Base-by-base conservation (phyloP, 2,329 filamentous ascomycete genomes). In the Colletotrichum sp. region DNA sequence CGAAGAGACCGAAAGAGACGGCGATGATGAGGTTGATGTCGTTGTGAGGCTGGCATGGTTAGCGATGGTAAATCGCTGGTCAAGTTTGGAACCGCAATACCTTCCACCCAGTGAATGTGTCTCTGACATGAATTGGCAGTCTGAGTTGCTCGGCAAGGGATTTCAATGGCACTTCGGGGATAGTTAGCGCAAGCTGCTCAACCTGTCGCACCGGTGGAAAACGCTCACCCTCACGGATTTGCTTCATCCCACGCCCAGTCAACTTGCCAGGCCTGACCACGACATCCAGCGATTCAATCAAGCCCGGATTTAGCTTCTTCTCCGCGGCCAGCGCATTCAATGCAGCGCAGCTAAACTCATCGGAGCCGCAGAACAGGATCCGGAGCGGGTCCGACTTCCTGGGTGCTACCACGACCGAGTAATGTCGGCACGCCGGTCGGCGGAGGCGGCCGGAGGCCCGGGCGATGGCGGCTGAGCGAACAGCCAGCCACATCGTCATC, bases 291-390 rank as follows among this genome's bases (percentile, higher is more conserved):
- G 94, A 95, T 73, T 89, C 88, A 70, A 98, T 92, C 13, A 92
- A 85, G 21, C 85, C 84, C 8, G 85, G 88, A 71, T 89, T 88
- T 69, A 80, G 81, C 30, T 83, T 76, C 68, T 92, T 89, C 81
- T 95, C 93, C 7, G 85, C 81, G 79, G 93, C 84, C 38, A 99
- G 86, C 7, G 94, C 94, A 74, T 86, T 86, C 65, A 99, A 87
- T 2, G 95, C 95, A 68, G 90, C 90, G 80, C 94, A 94, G 86
- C 96, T 98, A 84, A 98, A 98, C 4, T 92, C 89, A 83, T 99
- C 97, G 4, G 96, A 97, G 77, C 97, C 97, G 85, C 96, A 98
- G 85, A 98, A 99, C 5, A 99, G 90, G 69, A 99, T 95, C 38
- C 93, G 90, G 36, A 99, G 88, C 4, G 95, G 94, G 6, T 92